Evolutionary conservation across 169 alveolate genomes (phyloP), one percentile per base, ranked within the genome.

Genomic region (Eimeria zaria): DNA sequence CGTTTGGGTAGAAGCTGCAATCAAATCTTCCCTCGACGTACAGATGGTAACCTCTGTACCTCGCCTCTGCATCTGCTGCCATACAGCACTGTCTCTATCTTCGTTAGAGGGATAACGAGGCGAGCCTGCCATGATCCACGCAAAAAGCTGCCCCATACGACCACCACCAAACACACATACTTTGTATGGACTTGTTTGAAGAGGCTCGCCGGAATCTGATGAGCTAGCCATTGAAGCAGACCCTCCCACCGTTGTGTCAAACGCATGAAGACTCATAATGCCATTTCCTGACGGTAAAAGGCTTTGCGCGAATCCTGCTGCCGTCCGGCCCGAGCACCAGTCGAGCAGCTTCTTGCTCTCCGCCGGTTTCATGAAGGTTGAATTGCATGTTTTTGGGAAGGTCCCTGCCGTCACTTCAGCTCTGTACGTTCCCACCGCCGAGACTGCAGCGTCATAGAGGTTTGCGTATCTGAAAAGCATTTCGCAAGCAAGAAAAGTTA

Each of bases 111-210:
- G 2, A 55, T 0, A n/a, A 27, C 69, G 24, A 27, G 94, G 93
- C 33, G 69, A 27, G 12, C 96, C 94, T 9, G 95, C 96, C 44
- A 94, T 64, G 44, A 64, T 84, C 93, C 94, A 94, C 62, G 96
- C 96, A 55, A 94, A 33, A 14, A 94, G 89, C 94, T 94, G 96
- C 69, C 96, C 96, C 93, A 94, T 81, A 1, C 94, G 94, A 39
- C 96, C 96, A 16, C 96, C 96, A 27, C 96, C 96, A 12, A 91
- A 89, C 27, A 94, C 89, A 53, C 96, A 81, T n/a, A 94, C 96
- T 41, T 62, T 87, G 71, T 87, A 87, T 41, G 94, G 94, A 12
- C 46, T 67, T 41, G 67, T 27, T 30, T 55, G 53, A 87, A 36
- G 83, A 36, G 81, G 60, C 2, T 64, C 81, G 16, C 55, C 64